Evolutionary conservation across 495 filamentous ascomycete species (phyloP), one percentile per base, ranked within the genome.

Genomic region (Hyaloscypha variabilis): DNA sequence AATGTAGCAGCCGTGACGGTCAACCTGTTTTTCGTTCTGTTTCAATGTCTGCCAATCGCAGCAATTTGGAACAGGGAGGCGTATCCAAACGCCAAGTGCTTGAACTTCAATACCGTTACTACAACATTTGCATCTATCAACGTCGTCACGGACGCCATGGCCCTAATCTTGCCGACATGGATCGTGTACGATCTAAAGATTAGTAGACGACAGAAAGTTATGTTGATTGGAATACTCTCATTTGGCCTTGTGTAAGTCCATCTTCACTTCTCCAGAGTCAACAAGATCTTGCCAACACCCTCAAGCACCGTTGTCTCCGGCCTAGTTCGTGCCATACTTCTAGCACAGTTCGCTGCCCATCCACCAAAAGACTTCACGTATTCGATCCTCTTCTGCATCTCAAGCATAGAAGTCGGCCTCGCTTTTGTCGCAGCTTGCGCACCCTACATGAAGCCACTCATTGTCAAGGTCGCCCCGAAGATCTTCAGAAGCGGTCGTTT

Each of bases 161-260:
- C 82, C 4, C 71, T 85, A 0, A 67, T 75, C 4, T 79, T 85
- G 46, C 82, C 82, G 0, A 74, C 78, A 50, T 76, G 78, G 31
- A 83, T 84, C 58, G 77, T 81, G 13, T 79, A 75, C 70, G 71
- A 70, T 8, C 71, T 85, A 23, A 78, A 82, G 24, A 81, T 84
- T 70, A 74, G 71, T 2, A 62, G 71, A 0, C 74, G 77, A 46
- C 72, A 75, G 25, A 85, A 82, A 70, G 63, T 83, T 10, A 77
- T 78, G 3, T 75, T 83, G 6, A 75, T 77, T 24, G 57, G 76
- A 19, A 77, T 83, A 14, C 73, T 85, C 28, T 77, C 75, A 52
- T 70, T 78, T 34, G 31, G 31, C 13, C 31, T 34, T 34, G 13
- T 34, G 31, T 34, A 34, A 34, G 31, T 8, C 31, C 31, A 1